Conservation (phyloP, 2,329 filamentous ascomycete species). For the Neopestalotiopsis sp. region DNA sequence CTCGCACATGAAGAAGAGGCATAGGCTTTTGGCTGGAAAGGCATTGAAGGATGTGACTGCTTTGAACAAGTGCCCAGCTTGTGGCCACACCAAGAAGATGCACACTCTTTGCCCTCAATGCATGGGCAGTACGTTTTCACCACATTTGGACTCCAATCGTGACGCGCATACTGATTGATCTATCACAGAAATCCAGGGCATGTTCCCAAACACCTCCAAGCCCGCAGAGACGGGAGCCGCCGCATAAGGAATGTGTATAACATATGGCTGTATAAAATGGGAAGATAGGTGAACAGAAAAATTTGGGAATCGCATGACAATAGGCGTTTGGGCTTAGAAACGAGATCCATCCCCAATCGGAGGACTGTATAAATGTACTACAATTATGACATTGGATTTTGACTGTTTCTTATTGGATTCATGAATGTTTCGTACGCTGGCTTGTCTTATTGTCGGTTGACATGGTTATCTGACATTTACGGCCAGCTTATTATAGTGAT, state of each 20-base stretch:
- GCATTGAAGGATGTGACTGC: conserved; percentile 88
- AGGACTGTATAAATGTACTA: conserved; percentile 19
- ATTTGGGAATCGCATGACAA: conserved; percentile 15
- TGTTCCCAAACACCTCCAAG: conserved; percentile 45
- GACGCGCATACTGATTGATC: conserved; percentile 19
- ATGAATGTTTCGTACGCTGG: not conserved
- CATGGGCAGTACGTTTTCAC: conserved; percentile 70
- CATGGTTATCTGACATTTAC: not conserved
- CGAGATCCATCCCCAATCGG: not conserved
- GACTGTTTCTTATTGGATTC: not conserved
- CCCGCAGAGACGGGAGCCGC: conserved; percentile 7
- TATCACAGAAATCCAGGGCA: conserved; percentile 49
- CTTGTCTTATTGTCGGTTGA: not conserved
- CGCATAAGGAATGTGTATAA: conserved; percentile 7
- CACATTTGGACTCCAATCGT: conserved; percentile 24
- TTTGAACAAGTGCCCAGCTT: conserved; percentile 87
- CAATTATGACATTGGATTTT: conserved; percentile 6
- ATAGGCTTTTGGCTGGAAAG: conserved; percentile 94
- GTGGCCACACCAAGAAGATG: conserved; percentile 85
- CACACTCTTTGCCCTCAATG: conserved; percentile 90
- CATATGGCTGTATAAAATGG: not conserved
- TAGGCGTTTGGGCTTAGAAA: conserved; percentile 30
- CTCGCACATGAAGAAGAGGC: conserved; percentile 92
- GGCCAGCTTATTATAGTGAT: conserved; percentile 13
- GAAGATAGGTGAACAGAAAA: not conserved